Percentiles rank a stretch among this genome's conserved stretches.
Evolutionary conservation across 2,329 filamentous ascomycete genomes (phyloP).

Genomic region (Colletotrichum tofieldiae): DNA sequence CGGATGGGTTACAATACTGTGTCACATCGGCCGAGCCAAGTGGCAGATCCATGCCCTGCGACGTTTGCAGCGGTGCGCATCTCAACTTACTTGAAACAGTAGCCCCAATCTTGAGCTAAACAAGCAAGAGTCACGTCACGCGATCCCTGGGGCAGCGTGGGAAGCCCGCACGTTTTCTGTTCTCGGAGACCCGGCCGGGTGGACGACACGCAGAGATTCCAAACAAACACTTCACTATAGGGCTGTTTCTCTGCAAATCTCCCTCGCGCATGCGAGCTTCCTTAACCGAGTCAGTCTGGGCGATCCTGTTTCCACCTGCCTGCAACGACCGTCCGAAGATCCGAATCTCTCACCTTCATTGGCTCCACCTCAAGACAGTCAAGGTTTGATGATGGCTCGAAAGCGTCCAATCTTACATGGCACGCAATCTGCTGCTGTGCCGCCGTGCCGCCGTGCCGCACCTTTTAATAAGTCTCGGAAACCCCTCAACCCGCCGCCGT

Average conservation of each 20-base stretch:
- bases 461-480: not conserved
- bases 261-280: constrained; percentile 3
- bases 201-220: not conserved
- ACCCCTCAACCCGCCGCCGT: not conserved
- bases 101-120: constrained; percentile 29
- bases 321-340: constrained; percentile 30
- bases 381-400: constrained; percentile 33
- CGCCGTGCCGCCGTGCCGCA: not conserved
- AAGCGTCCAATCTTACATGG: constrained; percentile 14
- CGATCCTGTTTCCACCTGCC: constrained; percentile 21
- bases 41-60: constrained; percentile 26
- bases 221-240: constrained; percentile 1
- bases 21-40: constrained; percentile 33
- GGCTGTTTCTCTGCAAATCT: not conserved
- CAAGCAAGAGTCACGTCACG: constrained; percentile 27
- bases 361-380: constrained; percentile 38
- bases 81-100: constrained; percentile 33
- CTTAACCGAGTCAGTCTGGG: constrained; percentile 29
- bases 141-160: constrained; percentile 27
- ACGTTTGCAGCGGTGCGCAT: constrained; percentile 20
- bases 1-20: constrained; percentile 32
- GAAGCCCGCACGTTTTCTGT: not conserved
- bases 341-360: constrained; percentile 39
- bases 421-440: constrained; percentile 5
- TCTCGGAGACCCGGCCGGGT: not conserved